Evolutionary conservation across 192 early-diverging fungal genomes (phyloP), one percentile per base, ranked within the genome.

Genomic region (Coemansia sp.): DNA sequence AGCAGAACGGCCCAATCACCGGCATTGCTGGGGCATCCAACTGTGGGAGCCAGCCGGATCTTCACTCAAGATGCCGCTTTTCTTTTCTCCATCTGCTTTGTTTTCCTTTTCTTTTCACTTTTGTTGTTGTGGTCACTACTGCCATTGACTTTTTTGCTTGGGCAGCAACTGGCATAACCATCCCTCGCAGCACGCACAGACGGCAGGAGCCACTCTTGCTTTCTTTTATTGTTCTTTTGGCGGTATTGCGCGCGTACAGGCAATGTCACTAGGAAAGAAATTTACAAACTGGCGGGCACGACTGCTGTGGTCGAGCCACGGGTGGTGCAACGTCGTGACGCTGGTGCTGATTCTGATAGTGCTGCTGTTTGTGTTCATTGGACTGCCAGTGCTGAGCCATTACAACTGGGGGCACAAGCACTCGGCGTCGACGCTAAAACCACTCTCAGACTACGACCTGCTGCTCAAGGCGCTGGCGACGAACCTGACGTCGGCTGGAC

Each of bases 311-410:
- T 75, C 74, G 5, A 66, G 74, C 51, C 69, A 78, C 59, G 81
- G 81, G 42, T 83, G 81, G 81, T 83, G 81, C 58, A 83, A 83
- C 47, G 69, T 83, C 3, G 62, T 78, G 20, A 74, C 75, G 23
- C 61, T 83, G 42, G 59, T 50, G 31, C 57, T 83, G 22, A 78
- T 83, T 38, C 36, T 78, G 8, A 50, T 78, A 17, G 65, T 64
- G 26, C 66, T 83, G 66, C 69, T 83, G 62, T 78, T 74, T 53
- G 60, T 83, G 44, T 83, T 83, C 58, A 72, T 83, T 28, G 72
- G 75, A 5, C 60, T 78, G 20, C 81, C 81, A 2, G 66, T 83
- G 22, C 66, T 78, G 28, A 73, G 76, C 64, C 75, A 75, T 60
- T 75, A 72, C 64, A 59, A 72, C 67, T 81, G 78, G 78, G 78